Evolutionary conservation across 2,329 filamentous ascomycete genomes (phyloP).

Genomic region (Sclerotinia nivalis): DNA sequence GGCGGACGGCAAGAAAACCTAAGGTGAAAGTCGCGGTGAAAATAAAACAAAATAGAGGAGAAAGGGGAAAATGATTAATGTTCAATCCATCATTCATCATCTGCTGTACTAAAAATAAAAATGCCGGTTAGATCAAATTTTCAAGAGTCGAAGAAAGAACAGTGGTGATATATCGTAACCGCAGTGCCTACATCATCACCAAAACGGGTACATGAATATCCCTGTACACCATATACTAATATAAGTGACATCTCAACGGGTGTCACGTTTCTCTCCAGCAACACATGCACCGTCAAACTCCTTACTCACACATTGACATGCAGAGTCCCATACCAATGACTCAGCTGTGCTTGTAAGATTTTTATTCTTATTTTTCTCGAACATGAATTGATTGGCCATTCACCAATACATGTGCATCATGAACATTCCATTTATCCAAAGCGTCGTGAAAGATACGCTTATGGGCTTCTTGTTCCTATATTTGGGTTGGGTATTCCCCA

Average conservation of each 20-base stretch:
- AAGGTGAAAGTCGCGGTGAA: background rate
- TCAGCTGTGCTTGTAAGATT: background rate
- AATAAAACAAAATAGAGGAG: background rate
- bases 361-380: background rate
- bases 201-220: background rate
- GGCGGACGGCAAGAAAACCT: background rate
- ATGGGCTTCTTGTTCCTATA: too few species aligned
- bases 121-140: accelerated
- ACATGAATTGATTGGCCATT: too few species aligned
- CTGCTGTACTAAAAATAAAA: too few species aligned
- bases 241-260: background rate
- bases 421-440: too few species aligned
- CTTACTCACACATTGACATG: background rate
- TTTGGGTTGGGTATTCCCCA: too few species aligned
- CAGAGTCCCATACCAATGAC: background rate
- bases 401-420: too few species aligned
- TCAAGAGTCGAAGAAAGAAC: background rate
- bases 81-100: accelerated
- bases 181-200: background rate
- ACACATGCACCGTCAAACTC: background rate
- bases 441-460: too few species aligned
- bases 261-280: background rate
- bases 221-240: background rate
- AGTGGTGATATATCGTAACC: too few species aligned
- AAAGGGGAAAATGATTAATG: too few species aligned